Evolutionary conservation across 352 stramenopile species (phyloP).

Genomic region (Phytophthora quininea): DNA sequence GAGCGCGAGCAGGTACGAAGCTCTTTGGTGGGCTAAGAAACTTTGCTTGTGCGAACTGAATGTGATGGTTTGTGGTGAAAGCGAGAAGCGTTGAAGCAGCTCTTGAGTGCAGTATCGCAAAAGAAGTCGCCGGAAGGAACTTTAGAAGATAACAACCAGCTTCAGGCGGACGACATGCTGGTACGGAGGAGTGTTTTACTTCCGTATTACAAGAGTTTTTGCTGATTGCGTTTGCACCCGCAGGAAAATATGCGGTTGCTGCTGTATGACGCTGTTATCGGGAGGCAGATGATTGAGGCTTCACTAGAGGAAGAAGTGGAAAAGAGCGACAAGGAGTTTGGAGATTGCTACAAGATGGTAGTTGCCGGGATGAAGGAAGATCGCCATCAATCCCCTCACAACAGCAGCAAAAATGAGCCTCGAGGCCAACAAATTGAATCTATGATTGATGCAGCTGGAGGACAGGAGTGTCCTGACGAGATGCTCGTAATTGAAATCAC

Average conservation of each 20-base stretch:
- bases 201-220: neutral
- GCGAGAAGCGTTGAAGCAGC: conserved; percentile 59
- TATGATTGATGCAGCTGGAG: conserved; percentile 21
- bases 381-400: no score
- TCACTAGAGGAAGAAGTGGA: conserved; percentile 61
- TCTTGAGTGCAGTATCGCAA: conserved; percentile 33
- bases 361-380: conserved; percentile 34
- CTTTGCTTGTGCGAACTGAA: neutral
- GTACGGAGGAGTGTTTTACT: conserved; percentile 7
- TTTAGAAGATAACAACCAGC: conserved; percentile 31
- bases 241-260: conserved; percentile 48
- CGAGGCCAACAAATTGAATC: conserved; percentile 27
- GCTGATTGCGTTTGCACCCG: conserved; percentile 2
- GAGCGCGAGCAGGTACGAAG: conserved; percentile 61
- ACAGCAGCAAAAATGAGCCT: no score
- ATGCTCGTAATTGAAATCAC: conserved; percentile 55
- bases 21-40: neutral
- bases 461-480: conserved; percentile 37
- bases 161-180: conserved; percentile 22
- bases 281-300: conserved; percentile 66
- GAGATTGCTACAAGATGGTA: conserved; percentile 34
- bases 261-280: conserved; percentile 76
- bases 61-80: conserved; percentile 7
- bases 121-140: conserved; percentile 2
- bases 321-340: conserved; percentile 47